Conservation (phyloP, 805 yeast species). For the Nakazawaea siamensis region DNA sequence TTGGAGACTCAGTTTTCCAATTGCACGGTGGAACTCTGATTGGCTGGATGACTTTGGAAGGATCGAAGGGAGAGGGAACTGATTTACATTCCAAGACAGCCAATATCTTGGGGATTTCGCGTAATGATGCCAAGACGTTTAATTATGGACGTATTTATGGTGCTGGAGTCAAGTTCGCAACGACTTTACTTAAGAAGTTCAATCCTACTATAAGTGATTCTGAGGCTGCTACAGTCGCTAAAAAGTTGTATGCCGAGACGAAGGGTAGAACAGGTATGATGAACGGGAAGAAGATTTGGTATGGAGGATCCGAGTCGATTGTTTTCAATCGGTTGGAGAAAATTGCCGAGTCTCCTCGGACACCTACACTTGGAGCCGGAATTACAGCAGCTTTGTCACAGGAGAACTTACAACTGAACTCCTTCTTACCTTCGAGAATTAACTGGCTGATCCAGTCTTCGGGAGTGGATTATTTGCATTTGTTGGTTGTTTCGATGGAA, state of each 20-base stretch:
- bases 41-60: constrained; percentile 99
- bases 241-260: constrained; percentile 65
- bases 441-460: constrained; percentile 98
- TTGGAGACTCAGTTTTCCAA: constrained; percentile 85
- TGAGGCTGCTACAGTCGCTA: constrained; percentile 61
- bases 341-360: constrained; percentile 77
- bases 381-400: constrained; percentile 77
- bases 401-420: constrained; percentile 52
- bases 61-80: constrained; percentile 84
- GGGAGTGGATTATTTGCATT: constrained; percentile 92
- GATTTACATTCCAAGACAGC: constrained; percentile 96
- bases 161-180: constrained; percentile 90
- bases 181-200: constrained; percentile 74
- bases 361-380: constrained; percentile 91
- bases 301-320: constrained; percentile 91
- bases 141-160: constrained; percentile 97
- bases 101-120: constrained; percentile 72
- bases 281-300: constrained; percentile 35
- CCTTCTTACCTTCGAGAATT: constrained; percentile 80
- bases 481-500: constrained; percentile 80
- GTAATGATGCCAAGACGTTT: constrained; percentile 91
- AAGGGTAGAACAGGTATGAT: constrained; percentile 51
- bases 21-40: constrained; percentile 94
- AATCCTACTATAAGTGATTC: constrained; percentile 60
- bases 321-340: constrained; percentile 84